Evolutionary conservation across 805 yeast genomes (phyloP).

Genomic region (Grigorovia jiainica): DNA sequence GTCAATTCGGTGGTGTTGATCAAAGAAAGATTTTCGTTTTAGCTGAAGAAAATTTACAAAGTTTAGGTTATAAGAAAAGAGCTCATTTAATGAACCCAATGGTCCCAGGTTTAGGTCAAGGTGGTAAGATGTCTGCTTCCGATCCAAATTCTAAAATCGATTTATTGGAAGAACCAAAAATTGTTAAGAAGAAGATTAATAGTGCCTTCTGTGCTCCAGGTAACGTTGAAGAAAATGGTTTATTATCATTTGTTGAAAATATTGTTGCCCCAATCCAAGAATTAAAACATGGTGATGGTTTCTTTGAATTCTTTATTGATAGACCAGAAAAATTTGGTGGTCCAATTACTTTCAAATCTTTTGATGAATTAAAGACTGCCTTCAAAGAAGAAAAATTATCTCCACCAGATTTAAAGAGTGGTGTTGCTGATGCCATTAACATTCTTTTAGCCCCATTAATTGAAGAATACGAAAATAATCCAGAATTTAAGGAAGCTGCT

Average conservation of each 20-base stretch:
- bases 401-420: slow-evolving; percentile 90
- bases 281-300: slow-evolving; percentile 50
- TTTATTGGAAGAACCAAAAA: slow-evolving; percentile 78
- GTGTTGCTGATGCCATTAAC: slow-evolving; percentile 81
- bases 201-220: slow-evolving; percentile 97
- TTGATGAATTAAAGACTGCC: slow-evolving; percentile 62
- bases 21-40: slow-evolving; percentile 95
- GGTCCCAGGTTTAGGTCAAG: slow-evolving; percentile 97
- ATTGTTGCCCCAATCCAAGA: slow-evolving; percentile 83
- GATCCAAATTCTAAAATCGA: slow-evolving; percentile 98
- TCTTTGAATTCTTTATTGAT: slow-evolving; percentile 60
- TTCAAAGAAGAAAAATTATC: slow-evolving; percentile 66
- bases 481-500: slow-evolving; percentile 68
- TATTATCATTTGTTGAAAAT: slow-evolving; percentile 73
- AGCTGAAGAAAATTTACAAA: slow-evolving; percentile 87
- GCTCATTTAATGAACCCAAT: slow-evolving; percentile 98
- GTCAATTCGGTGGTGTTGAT: slow-evolving; percentile 97
- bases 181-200: slow-evolving; percentile 80
- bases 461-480: slow-evolving; percentile 47
- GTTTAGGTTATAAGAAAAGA: slow-evolving; percentile 89
- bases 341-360: slow-evolving; percentile 58
- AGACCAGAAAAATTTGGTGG: slow-evolving; percentile 99
- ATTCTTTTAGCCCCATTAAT: slow-evolving; percentile 76
- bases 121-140: slow-evolving; percentile 98
- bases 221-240: slow-evolving; percentile 80